A percentile compares a stretch with the other conserved stretches of the same genome.
Evolutionary conservation across 1,139 yeast genomes (phyloP).

Genomic region (Lizanozyma gosingica): DNA sequence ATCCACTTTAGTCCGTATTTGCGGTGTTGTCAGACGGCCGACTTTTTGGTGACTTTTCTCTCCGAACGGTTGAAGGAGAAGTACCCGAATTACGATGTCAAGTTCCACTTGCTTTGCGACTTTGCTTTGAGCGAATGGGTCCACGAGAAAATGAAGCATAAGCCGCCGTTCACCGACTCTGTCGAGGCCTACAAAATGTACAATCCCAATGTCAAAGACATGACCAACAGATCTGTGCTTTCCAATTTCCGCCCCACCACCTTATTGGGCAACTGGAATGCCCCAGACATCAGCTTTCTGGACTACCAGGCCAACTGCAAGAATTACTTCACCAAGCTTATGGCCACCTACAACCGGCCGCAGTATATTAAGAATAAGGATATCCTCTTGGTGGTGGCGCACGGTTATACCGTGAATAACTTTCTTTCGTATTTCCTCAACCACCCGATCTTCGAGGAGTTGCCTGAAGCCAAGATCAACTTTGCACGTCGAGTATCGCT

Average conservation of each 20-base stretch:
- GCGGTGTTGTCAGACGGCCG: slow-evolving; percentile 40
- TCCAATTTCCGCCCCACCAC: slow-evolving; percentile 40
- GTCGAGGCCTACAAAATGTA: slow-evolving; percentile 42
- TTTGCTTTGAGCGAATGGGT: slow-evolving; percentile 43
- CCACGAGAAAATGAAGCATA: slow-evolving; percentile 36
- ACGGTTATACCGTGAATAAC: slow-evolving; percentile 36
- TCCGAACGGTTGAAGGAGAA: slow-evolving; percentile 15
- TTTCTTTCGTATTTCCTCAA: slow-evolving; percentile 33
- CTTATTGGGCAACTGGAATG: slow-evolving; percentile 39
- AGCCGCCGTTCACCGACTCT: slow-evolving; percentile 37
- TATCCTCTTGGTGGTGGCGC: slow-evolving; percentile 32
- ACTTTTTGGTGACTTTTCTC: slow-evolving; percentile 25
- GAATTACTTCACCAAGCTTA: slow-evolving; percentile 31
- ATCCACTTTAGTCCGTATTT: slow-evolving; percentile 39
- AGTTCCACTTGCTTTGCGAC: slow-evolving; percentile 37
- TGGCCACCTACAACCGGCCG: slow-evolving; percentile 39
- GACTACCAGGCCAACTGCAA: slow-evolving; percentile 36
- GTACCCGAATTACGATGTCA: slow-evolving; percentile 25
- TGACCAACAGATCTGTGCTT: slow-evolving; percentile 27
- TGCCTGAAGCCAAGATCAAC: slow-evolving; percentile 34
- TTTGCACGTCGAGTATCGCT: slow-evolving; percentile 18
- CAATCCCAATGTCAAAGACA: slow-evolving; percentile 32
- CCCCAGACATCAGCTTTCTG: slow-evolving; percentile 32
- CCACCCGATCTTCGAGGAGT: slow-evolving; percentile 40
- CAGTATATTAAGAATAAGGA: slow-evolving; percentile 25